phyloP scores from a whole-genome alignment of 805 yeast species.

The Spathaspora arborariae region DNA sequence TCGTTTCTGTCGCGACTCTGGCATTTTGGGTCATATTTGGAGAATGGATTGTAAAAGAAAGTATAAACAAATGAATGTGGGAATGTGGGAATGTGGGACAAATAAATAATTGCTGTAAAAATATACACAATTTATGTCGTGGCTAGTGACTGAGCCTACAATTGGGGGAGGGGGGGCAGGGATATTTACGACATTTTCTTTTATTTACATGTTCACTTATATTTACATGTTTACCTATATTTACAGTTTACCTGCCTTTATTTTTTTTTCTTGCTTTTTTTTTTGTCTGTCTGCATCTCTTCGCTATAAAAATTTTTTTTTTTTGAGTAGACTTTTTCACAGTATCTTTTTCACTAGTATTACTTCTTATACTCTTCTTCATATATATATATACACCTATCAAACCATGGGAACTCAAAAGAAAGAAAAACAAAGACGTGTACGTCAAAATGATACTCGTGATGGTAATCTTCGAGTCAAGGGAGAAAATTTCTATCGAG shows the following conservation, averaged over 20 bases:
- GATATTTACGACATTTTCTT: too few species aligned
- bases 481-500: slow-evolving; percentile 95
- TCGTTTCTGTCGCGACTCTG: not conserved
- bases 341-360: not conserved
- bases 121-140: not conserved
- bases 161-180: too few species aligned
- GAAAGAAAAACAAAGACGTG: slow-evolving; percentile 85
- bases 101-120: not conserved
- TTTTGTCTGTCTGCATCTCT: not conserved
- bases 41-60: not conserved
- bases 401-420: slow-evolving; percentile 87
- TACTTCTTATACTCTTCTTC: not conserved
- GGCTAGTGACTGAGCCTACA: too few species aligned
- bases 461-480: slow-evolving; percentile 92
- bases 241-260: not conserved
- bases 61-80: not conserved
- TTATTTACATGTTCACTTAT: too few species aligned
- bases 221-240: not conserved
- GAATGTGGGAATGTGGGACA: not conserved
- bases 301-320: not conserved
- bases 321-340: not conserved
- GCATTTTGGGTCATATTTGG: not conserved
- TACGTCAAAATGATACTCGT: slow-evolving; percentile 73
- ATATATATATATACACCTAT: not conserved
- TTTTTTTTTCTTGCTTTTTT: not conserved